These are phyloP conservation scores for Amphibolis antarctica DNA, from an alignment of 106 monocot species.

Conservation along the genomic window DNA sequence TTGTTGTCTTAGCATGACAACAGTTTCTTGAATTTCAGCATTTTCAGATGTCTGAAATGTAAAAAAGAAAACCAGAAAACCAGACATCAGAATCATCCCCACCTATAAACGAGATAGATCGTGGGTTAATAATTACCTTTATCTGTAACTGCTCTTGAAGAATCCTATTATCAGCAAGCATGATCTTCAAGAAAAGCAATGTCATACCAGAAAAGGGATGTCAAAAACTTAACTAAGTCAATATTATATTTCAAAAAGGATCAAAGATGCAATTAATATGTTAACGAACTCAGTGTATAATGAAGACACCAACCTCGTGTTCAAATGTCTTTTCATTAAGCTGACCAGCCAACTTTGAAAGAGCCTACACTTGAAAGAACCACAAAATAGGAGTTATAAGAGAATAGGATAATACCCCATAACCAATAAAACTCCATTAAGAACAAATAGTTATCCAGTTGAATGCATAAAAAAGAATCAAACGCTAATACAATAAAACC, in stretches of 20 bases:
- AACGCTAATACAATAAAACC: no score
- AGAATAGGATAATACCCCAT: background rate
- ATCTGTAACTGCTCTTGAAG: slow-evolving; percentile 86
- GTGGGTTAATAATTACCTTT: slow-evolving; percentile 43
- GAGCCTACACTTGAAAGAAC: slow-evolving; percentile 25
- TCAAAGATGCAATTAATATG: background rate
- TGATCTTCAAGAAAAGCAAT: slow-evolving; percentile 35
- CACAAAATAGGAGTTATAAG: background rate
- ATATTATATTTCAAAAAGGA: background rate
- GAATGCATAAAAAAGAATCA: no score
- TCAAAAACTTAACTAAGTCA: background rate
- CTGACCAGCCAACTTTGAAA: slow-evolving; percentile 55
- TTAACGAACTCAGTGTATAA: background rate
- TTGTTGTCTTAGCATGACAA: slow-evolving; percentile 54
- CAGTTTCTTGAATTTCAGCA: slow-evolving; percentile 54
- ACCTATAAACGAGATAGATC: background rate
- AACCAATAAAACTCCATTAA: no score
- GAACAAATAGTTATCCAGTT: no score
- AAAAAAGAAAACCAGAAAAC: background rate
- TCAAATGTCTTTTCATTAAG: slow-evolving; percentile 93
- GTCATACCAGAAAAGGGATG: background rate
- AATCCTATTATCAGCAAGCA: slow-evolving; percentile 94
- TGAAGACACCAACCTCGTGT: slow-evolving; percentile 54
- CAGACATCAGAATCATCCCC: background rate
- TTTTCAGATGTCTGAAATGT: slow-evolving; percentile 56